These are phyloP conservation scores for Ophiostoma pallidulum DNA, from an alignment of 2,329 filamentous ascomycete species.

Conservation along the genomic window DNA sequence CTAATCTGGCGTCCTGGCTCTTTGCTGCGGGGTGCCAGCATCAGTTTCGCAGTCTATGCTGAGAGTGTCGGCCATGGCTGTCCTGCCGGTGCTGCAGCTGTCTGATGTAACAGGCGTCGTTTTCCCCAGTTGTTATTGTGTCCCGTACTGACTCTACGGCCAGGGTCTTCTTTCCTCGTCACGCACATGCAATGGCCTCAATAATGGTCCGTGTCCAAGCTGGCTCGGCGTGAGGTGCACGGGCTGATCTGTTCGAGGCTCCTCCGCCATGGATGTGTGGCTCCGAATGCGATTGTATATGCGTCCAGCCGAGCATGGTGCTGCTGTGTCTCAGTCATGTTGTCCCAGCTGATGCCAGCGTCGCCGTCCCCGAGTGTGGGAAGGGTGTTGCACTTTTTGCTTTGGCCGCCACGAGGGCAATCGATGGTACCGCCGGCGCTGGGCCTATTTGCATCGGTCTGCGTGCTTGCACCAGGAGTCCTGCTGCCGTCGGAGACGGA, in stretches of 20 bases:
- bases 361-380: background rate
- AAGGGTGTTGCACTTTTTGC: slow-evolving; percentile 4
- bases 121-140: too few species aligned
- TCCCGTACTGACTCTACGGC: too few species aligned
- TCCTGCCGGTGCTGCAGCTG: too few species aligned
- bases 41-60: too few species aligned
- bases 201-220: slow-evolving; percentile 13
- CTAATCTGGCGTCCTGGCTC: too few species aligned
- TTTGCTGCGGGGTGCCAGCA: too few species aligned
- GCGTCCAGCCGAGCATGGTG: slow-evolving; percentile 38
- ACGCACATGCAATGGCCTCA: background rate
- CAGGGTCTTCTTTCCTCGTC: background rate
- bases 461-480: background rate
- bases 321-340: slow-evolving; percentile 23
- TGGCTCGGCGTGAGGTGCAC: slow-evolving; percentile 32
- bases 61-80: too few species aligned
- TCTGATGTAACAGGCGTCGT: too few species aligned
- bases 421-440: slow-evolving; percentile 1
- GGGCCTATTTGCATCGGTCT: background rate
- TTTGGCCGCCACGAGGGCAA: background rate
- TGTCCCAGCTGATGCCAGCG: background rate
- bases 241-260: slow-evolving; percentile 32
- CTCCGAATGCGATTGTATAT: slow-evolving; percentile 38
- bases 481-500: background rate
- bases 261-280: slow-evolving; percentile 11